Conservation (phyloP, 208 protist genomes). For the Leishmania lainsoni region DNA sequence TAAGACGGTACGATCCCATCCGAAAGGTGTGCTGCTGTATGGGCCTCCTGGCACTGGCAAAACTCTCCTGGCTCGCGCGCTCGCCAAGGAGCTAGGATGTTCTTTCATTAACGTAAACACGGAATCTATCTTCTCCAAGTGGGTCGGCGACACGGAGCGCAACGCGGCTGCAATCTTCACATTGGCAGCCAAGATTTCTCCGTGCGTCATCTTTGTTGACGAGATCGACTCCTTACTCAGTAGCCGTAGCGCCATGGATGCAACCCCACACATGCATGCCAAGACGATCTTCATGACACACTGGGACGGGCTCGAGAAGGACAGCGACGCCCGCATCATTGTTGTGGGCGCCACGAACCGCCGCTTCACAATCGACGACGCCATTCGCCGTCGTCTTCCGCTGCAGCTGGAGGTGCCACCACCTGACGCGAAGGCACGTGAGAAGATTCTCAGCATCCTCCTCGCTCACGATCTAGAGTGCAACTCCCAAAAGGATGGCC, state of each 20-base stretch:
- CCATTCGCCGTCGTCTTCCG: conserved; percentile 90
- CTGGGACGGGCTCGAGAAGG: conserved; percentile 84
- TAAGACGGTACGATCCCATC: conserved; percentile 91
- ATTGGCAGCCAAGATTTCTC: conserved; percentile 77
- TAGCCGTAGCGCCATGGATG: conserved; percentile 66
- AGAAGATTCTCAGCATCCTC: conserved; percentile 83
- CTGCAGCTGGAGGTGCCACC: conserved; percentile 82
- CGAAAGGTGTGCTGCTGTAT: conserved; percentile 99
- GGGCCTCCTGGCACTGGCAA: conserved; percentile 99
- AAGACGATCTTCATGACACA: conserved; percentile 94
- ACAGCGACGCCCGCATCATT: conserved; percentile 53
- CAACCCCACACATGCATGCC: conserved; percentile 70
- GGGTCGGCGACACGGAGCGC: conserved; percentile 97
- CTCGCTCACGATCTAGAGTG: conserved; percentile 61
- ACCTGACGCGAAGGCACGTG: conserved; percentile 56
- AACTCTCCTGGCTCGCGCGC: conserved; percentile 98
- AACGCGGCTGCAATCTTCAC: conserved; percentile 92
- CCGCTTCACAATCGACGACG: conserved; percentile 89
- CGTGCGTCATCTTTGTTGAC: conserved; percentile 93
- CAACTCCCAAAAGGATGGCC: conserved; percentile 45
- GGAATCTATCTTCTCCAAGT: conserved; percentile 89
- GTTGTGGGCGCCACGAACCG: conserved; percentile 93
- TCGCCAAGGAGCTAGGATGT: conserved; percentile 99
- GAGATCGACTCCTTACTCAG: conserved; percentile 93
- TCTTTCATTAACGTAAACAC: conserved; percentile 99